Evolutionary conservation across 2,329 filamentous ascomycete species (phyloP), one percentile per base, ranked within the genome.

Genomic region (Tricladium varicosporioides): DNA sequence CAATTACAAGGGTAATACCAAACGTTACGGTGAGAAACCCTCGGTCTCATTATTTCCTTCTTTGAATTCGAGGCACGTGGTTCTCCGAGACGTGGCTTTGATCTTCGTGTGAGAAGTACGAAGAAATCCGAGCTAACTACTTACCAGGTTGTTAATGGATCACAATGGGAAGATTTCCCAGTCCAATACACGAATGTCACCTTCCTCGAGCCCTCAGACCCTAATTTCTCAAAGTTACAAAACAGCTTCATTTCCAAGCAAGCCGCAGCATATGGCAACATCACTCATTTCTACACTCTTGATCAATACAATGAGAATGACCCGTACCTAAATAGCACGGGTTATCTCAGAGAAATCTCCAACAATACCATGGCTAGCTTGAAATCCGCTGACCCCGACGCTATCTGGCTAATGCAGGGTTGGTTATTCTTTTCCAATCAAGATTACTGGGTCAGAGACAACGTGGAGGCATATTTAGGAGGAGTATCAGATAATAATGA

Each of bases 271-370:
- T 80, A 78, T 61, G 78, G 79, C 1, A 76, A 80, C 57, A 71
- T 80, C 42, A 76, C 74, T 5, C 69, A 72, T 46, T 72, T 80
- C 55, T 81, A 79, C 61, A 78, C 78, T 0, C 71, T 81, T 7
- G 79, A 81, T 59, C 79, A 81, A 61, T 81, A 78, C 66, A 81
- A 81, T 55, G 79, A 82, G 65, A 79, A 80, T 56, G 65, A 74
- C 22, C 78, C 79, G 0, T 73, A 67, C 48, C 79, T 76, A 1
- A 75, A 76, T 5, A 75, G 79, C 50, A 57, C 72, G 1, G 69
- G 66, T 19, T 79, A 79, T 56, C 69, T 80, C 10, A 67, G 63
- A 11, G 76, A 75, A 40, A 68, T 80, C n/a, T 66, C 65, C 3
- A 67, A 65, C 16, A 73, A 71, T 52, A 80, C 78, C 0, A 78